Base-by-base conservation (phyloP, 1,139 yeast genomes). In the Nematodospora anomalae region DNA sequence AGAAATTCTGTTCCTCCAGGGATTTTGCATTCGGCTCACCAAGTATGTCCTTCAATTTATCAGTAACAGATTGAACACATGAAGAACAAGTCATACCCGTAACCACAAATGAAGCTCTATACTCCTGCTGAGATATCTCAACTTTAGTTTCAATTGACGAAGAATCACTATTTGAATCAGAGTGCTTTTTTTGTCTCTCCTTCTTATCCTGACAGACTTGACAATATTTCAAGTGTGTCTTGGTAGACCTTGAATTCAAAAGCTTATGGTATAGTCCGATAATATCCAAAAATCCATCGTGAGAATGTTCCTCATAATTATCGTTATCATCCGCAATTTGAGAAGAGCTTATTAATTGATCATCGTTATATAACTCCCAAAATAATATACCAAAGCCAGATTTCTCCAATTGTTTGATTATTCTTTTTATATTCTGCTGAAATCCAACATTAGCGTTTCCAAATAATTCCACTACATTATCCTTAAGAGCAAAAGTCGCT, bases 71-170 rank as follows among this genome's bases (percentile, higher is more conserved):
- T 13, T 62, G 59, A 1, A 72, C 70, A 54, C 88, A 81, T 3
- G 82, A 62, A 2, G 82, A 73, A 51, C 88, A 80, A 1, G 85
- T 71, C 87, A 82, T 80, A 1, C 85, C 88, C 4, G 72, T 70
- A 32, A 83, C 64, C 4, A 79, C 61, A 38, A 77, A 72, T 1
- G 76, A 71, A 0, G 83, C 88, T 35, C 74, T 48, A 37, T 45
- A 66, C 37, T 67, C 73, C 16, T 52, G 53, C 9, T 45, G 50
- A 0, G 53, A 47, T 4, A 47, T 50, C 7, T 51, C 61, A n/a
- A 64, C 62, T 10, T 58, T 58, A 0, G 70, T 61, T 30, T 55
- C 59, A 6, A 60, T 26, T n/a, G 45, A 33, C 1, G 58, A 50
- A 4, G 23, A 22, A 8, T 45, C 46, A 6, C 20, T 46, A 46